Base-by-base conservation (phyloP, 495 filamentous ascomycete species). In the Friedmanniomyces simplex region DNA sequence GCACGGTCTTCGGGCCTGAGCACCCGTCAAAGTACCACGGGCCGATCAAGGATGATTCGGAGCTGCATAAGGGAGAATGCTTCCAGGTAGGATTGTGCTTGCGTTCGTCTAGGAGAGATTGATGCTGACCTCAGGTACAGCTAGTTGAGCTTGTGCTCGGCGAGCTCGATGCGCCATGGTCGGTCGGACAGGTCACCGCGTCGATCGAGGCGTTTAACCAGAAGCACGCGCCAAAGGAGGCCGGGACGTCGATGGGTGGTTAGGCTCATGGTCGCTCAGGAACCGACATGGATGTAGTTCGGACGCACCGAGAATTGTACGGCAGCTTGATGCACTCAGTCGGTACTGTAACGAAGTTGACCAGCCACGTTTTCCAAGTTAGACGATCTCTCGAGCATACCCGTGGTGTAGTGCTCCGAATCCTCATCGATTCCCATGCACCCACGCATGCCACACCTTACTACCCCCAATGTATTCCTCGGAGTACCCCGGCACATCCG, bases 391-490 rank as follows among this genome's bases (percentile, higher is more conserved):
- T n/a, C n/a, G n/a, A n/a, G n/a, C n/a, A n/a, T n/a, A n/a, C n/a
- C n/a, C n/a, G n/a, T n/a, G n/a, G n/a, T n/a, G n/a, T n/a, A n/a
- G n/a, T n/a, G n/a, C n/a, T n/a, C n/a, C n/a, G n/a, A n/a, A n/a
- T n/a, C 18, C 52, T 22, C 20, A 52, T 22, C 56, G 8, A 26
- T 58, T 22, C 25, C 56, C 37, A 52, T 52, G n/a, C 47, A 22
- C 8, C 60, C 54, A 66, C 13, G 54, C 60, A 42, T 55, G 48
- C 59, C 62, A 61, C 25, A 45, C 34, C 28, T 39, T 24, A 39
- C 56, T 49, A 4, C 55, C 58, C n/a, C 55, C 63, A 30, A 61
- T 52, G 41, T 46, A 60, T 24, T 59, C 37, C 47, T 62, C 56
- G 1, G 12, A 21, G 50, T 20, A 54, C 41, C 55, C 39, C 49